Evolutionary conservation across 1,284 basidiomycete species (phyloP).

Genomic region (Ustilago vetiveriae): DNA sequence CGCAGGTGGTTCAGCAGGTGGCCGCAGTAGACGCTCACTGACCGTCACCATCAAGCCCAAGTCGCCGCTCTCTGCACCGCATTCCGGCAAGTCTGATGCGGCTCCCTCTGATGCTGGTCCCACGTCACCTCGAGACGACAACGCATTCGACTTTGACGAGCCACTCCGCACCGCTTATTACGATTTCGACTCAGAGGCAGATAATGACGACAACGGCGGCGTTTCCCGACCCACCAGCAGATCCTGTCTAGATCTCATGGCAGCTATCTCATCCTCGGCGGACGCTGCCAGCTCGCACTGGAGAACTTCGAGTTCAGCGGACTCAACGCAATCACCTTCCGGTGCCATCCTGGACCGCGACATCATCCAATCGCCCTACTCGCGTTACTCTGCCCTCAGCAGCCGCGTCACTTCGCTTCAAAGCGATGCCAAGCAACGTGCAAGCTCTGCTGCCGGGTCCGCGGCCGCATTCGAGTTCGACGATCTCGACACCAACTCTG

Average conservation of each 20-base stretch:
- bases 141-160: conserved; percentile 15
- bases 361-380: conserved; percentile 7
- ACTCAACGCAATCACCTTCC: neutral
- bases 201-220: neutral
- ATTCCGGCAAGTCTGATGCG: conserved; percentile 2
- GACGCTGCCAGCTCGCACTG: neutral
- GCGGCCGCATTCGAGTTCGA: conserved; percentile 28
- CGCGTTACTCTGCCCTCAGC: conserved; percentile 10
- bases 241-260: neutral
- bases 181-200: conserved; percentile 29
- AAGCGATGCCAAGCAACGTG: conserved; percentile 1
- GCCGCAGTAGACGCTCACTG: conserved; percentile 18
- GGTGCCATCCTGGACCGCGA: conserved; percentile 3
- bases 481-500: conserved; percentile 16
- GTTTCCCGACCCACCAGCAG: conserved; percentile 5
- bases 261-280: neutral
- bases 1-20: conserved; percentile 17
- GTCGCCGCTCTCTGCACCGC: conserved; percentile 26
- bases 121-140: too few species aligned
- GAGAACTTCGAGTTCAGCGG: neutral
- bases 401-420: conserved; percentile 11
- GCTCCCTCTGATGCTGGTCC: conserved; percentile 6
- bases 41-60: conserved; percentile 16
- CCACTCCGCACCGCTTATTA: conserved; percentile 29
- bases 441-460: conserved; percentile 15